Percentiles rank a stretch among this genome's conserved stretches.
These are phyloP conservation scores for Aegilops longissima DNA, from an alignment of 176 grass and related monocot genomes.

Conservation along the genomic window DNA sequence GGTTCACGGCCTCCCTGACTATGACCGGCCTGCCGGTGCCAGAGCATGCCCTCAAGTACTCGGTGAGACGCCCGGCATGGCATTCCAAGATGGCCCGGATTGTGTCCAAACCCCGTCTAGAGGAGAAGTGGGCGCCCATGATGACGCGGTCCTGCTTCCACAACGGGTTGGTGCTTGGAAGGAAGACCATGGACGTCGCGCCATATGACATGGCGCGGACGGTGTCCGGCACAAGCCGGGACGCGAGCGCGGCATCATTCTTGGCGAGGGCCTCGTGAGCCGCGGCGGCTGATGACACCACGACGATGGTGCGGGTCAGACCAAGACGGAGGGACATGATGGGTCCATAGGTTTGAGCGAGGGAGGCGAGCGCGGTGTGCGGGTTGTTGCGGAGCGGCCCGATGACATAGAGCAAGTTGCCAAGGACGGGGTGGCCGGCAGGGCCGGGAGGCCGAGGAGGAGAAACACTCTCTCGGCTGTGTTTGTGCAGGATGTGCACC, in stretches of 20 bases:
- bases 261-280: slow-evolving; percentile 20
- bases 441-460: not conserved
- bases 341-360: slow-evolving; percentile 8
- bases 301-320: slow-evolving; percentile 23
- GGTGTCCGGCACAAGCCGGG: slow-evolving; percentile 28
- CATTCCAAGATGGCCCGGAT: slow-evolving; percentile 23
- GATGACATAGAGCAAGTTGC: slow-evolving; percentile 10
- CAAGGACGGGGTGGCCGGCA: not conserved
- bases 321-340: slow-evolving; percentile 21
- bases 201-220: not conserved
- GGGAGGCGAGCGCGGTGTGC: not conserved
- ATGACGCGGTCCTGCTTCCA: slow-evolving; percentile 24
- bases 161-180: not conserved
- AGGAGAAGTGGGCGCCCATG: slow-evolving; percentile 17
- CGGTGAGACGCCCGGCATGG: not conserved
- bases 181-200: slow-evolving; percentile 28
- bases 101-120: not conserved
- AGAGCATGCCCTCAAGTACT: not conserved
- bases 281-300: not conserved
- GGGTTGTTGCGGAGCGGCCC: slow-evolving; percentile 18
- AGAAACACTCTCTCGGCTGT: not conserved
- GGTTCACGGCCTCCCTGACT: slow-evolving; percentile 25
- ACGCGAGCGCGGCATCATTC: slow-evolving; percentile 20
- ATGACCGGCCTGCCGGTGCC: not conserved
- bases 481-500: not conserved